These are phyloP conservation scores for Citrullus colocynthis DNA, from an alignment of 306 rosid species.

Conservation along the genomic window DNA sequence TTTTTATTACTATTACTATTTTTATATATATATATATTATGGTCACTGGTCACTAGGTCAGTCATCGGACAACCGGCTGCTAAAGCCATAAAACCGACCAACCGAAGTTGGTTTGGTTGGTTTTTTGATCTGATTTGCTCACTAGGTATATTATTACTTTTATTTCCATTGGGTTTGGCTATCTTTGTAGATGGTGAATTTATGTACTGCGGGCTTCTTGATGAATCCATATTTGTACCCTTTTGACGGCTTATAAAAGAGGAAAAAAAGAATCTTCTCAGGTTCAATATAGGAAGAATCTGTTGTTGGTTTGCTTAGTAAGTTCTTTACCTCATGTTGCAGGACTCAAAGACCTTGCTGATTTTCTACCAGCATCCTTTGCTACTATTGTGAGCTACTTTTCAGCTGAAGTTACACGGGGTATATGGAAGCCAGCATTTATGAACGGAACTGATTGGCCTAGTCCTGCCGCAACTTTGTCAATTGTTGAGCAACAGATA, in stretches of 20 bases:
- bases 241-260: not conserved
- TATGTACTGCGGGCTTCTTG: not conserved
- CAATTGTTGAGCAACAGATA: constrained; percentile 66
- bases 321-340: constrained; percentile 14
- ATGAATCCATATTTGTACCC: constrained; percentile 1
- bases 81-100: too few relatives aligned
- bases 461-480: constrained; percentile 90
- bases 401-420: constrained; percentile 92
- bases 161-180: not conserved
- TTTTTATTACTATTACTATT: too few relatives aligned
- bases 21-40: too few relatives aligned
- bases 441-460: constrained; percentile 99
- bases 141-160: not conserved
- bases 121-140: too few relatives aligned
- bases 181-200: not conserved
- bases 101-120: too few relatives aligned
- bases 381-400: constrained; percentile 78
- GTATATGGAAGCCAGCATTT: constrained; percentile 88
- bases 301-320: constrained; percentile 10
- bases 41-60: too few relatives aligned
- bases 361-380: constrained; percentile 84
- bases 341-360: constrained; percentile 91
- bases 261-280: not conserved
- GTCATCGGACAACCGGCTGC: too few relatives aligned
- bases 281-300: not conserved